Evolutionary conservation across 75 land plant genomes (phyloP), one percentile per base, ranked within the genome.

Genomic region (Isoetes taiwanensis): DNA sequence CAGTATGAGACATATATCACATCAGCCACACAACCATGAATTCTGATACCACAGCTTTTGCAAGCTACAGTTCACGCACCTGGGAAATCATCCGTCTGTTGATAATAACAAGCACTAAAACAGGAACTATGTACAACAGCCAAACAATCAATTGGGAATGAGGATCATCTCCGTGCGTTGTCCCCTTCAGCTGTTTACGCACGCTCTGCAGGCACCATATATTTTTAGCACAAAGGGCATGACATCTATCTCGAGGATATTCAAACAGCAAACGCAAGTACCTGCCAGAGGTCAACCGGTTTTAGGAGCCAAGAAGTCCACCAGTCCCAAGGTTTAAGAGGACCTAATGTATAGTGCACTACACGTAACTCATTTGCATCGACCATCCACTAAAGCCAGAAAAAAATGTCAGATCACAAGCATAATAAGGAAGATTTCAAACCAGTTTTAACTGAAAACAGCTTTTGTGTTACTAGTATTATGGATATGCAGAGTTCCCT

Each of bases 281-380:
- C 99, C 84, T 94, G 99, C 99, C 99, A 94, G 30, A 84, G 69
- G 58, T 79, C 83, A 43, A 94, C 99, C 33, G 99, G 99, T 61
- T 79, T 80, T 43, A 94, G 48, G 48, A 94, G 86, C 99, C 99
- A 94, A 30, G 82, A 76, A 39, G 99, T 82, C 86, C 86, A 94
- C 99, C 99, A 94, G 29, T 94, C 96, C 99, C 99, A 94, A 2
- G 99, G 99, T 63, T 94, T 94, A 37, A 94, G 77, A 16, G 99
- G 99, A 0, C 99, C 99, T 17, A 94, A 80, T 0, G 99, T 94
- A 58, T 94, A 94, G 59, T 94, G 99, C 20, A 94, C 78, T 30
- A 94, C 82, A 31, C 75, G 80, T 28, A 94, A 82, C 74, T 94
- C 86, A 64, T 48, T 71, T 58, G 71, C 99, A 64, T 88, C 77